These are phyloP conservation scores for Phaeodactylum tricornutum DNA, from an alignment of 108 stramenopile genomes.

Conservation along the genomic window DNA sequence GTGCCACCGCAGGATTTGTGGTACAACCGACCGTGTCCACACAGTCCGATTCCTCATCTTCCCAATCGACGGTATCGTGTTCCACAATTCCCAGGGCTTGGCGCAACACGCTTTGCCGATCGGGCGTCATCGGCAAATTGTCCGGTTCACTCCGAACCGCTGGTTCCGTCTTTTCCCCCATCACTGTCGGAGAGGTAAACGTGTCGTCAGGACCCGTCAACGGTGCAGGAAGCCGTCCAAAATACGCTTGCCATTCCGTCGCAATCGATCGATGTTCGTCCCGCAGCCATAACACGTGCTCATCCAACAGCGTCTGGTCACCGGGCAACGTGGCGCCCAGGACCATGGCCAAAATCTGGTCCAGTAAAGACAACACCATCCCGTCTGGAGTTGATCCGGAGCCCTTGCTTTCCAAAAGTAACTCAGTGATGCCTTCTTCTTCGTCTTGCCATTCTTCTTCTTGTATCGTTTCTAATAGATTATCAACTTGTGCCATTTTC, in stretches of 20 bases:
- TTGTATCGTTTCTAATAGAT: constrained; percentile 25
- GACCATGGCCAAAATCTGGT: constrained; percentile 36
- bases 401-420: background rate
- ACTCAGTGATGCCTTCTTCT: constrained; percentile 11
- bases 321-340: constrained; percentile 13
- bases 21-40: no score
- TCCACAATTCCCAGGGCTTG: constrained; percentile 3
- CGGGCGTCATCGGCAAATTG: background rate
- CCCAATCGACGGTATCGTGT: constrained; percentile 2
- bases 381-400: background rate
- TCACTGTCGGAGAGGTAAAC: no score
- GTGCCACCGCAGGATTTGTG: no score
- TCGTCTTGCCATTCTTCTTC: constrained; percentile 36
- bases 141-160: no score
- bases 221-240: constrained; percentile 31
- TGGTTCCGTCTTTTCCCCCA: background rate
- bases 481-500: constrained; percentile 23
- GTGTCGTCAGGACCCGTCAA: background rate
- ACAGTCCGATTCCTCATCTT: constrained; percentile 1
- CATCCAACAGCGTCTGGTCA: background rate
- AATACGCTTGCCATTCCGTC: constrained; percentile 19
- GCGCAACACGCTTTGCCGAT: background rate
- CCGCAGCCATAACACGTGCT: background rate
- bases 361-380: constrained; percentile 16
- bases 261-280: constrained; percentile 12